Base-by-base conservation (phyloP, 176 grass and related monocot species). In the Musa itinerans region DNA sequence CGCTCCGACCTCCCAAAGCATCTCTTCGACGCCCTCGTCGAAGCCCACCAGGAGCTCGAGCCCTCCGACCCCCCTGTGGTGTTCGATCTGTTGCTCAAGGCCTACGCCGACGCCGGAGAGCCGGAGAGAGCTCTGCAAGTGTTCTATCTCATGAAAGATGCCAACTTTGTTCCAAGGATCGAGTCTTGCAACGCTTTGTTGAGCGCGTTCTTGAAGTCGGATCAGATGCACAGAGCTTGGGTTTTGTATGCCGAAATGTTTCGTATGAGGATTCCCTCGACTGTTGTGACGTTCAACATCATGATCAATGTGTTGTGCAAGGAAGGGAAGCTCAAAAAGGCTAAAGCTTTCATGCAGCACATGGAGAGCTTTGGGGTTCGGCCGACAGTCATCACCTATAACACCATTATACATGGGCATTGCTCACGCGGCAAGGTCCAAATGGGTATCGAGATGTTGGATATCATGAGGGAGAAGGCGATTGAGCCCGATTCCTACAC, bases 291-390 rank as follows among this genome's bases (percentile, higher is more conserved):
- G 11, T 74, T 74, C 13, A 74, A 74, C 52, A 74, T 74, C 1
- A 74, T 74, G 72, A 74, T 74, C 72, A 74, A 74, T 57, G 53
- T 74, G 72, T 34, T 74, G 53, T 74, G 72, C 72, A 74, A 57
- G 53, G 72, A 74, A 56, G 53, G 53, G 53, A 74, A 74, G 72
- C 72, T 74, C 3, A 55, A 56, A 56, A 74, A 74, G 23, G 72
- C 72, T 3, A 56, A 29, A 27, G 14, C 72, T 58, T 74, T 74
- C 72, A 17, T 74, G 10, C 72, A 56, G 8, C 10, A 43, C 72
- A 74, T 74, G 72, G 72, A 74, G 72, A 74, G 5, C 13, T 55
- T 13, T 10, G 72, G 72, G 13, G 22, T 74, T 43, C 12, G 50
- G 7, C 72, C 72, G 12, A 74, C 72, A 55, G 53, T 74, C 16